phyloP scores from a whole-genome alignment of 2,329 filamentous ascomycete genomes.

The Colletotrichum shisoi region DNA sequence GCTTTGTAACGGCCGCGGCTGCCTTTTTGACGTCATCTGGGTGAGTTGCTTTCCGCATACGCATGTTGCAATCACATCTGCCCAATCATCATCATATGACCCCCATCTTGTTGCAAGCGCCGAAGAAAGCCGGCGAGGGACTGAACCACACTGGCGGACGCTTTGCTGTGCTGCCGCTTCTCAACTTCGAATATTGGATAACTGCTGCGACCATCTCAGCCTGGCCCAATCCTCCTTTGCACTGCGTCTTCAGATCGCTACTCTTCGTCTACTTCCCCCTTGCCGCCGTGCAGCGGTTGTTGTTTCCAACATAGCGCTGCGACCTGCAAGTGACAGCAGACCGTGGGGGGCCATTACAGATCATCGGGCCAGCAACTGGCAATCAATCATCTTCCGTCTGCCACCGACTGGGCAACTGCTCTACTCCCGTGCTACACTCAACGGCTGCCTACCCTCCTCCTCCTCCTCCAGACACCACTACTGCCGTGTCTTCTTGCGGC shows the following conservation, averaged over 20 bases:
- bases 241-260: constrained; percentile 18
- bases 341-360: neutral
- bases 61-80: constrained; percentile 12
- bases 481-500: constrained; percentile 13
- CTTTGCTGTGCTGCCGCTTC: constrained; percentile 5
- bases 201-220: constrained; percentile 11
- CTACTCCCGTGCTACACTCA: neutral
- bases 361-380: neutral
- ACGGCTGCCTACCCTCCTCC: constrained; percentile 17
- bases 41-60: constrained; percentile 20
- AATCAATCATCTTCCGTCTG: neutral
- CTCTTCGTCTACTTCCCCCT: constrained; percentile 2
- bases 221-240: constrained; percentile 1
- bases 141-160: constrained; percentile 17
- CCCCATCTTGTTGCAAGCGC: constrained; percentile 1
- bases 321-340: constrained; percentile 12
- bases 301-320: constrained; percentile 21
- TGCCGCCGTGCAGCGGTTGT: constrained; percentile 26
- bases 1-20: constrained; percentile 11
- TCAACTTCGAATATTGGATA: constrained; percentile 12
- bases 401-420: constrained; percentile 9
- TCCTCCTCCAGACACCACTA: constrained; percentile 20
- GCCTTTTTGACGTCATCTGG: constrained; percentile 37
- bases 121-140: constrained; percentile 29
- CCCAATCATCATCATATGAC: constrained; percentile 27